Evolutionary conservation across 129 eudicot genomes (phyloP), one percentile per base, ranked within the genome.

Genomic region (Flaveria trinervia): DNA sequence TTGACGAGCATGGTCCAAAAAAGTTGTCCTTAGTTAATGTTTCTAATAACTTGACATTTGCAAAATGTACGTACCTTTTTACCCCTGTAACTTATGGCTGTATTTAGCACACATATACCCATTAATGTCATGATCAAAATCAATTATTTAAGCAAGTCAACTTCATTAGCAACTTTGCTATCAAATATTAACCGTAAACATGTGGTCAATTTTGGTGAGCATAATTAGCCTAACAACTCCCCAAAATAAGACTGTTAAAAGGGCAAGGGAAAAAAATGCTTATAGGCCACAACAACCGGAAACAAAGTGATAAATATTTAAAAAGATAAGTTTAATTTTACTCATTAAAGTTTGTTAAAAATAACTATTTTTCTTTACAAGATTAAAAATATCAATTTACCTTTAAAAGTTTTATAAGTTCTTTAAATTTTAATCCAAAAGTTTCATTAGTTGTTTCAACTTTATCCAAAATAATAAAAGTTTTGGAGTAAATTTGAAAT

Each of bases 271-370:
- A 66, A 65, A 51, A 41, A 39, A 46, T 20, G 10, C 67, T 68
- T 33, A 69, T 33, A 57, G 13, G 46, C 17, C 33, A 57, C 7
- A 36, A 39, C 59, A 60, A 71, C 41, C 70, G 59, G n/a, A 70
- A 44, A 59, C 82, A 78, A 59, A 78, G 71, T 69, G 70, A 69
- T 70, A 46, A 69, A 65, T 76, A 20, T 20, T 20, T 20, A 20
- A 20, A 20, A 20, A 20, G 22, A 20, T 20, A 20, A 20, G 22
- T 20, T 20, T 20, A 20, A 20, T 20, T 20, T 20, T 20, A 20
- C 22, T 20, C 22, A 20, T 20, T 20, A 20, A 20, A 20, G 22
- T 20, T 20, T 20, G 22, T 20, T 20, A 20, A 20, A 20, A 20
- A 20, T 20, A 20, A 20, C 22, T 20, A 20, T 20, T 20, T 20